These are phyloP conservation scores for Pulveroboletus sp. DNA, from an alignment of 768 basidiomycete genomes.

Conservation along the genomic window DNA sequence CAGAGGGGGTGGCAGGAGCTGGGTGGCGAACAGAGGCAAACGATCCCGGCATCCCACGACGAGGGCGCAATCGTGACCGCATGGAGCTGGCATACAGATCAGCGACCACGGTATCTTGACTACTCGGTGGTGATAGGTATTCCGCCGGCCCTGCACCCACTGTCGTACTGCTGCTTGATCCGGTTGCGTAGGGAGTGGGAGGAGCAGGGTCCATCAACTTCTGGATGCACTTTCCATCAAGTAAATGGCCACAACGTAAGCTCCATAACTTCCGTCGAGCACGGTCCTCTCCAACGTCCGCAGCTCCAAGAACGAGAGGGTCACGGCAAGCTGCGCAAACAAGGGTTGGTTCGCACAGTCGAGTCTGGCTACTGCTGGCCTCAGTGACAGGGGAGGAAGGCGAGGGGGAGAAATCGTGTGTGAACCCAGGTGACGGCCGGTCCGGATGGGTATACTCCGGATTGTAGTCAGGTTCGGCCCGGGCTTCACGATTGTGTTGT, in stretches of 20 bases:
- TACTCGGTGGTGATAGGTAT: slow-evolving; percentile 1
- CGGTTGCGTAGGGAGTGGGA: slow-evolving; percentile 4
- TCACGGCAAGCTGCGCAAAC: slow-evolving; percentile 69
- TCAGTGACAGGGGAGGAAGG: slow-evolving; percentile 31
- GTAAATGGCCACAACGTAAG: slow-evolving; percentile 72
- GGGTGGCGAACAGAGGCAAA: slow-evolving; percentile 1
- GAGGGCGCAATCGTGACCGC: slow-evolving; percentile 58
- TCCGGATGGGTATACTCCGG: slow-evolving; percentile 64
- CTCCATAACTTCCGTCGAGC: slow-evolving; percentile 59
- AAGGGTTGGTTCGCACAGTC: slow-evolving; percentile 40
- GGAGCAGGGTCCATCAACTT: slow-evolving; percentile 49
- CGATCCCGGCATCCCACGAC: slow-evolving; percentile 22
- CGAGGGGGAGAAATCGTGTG: slow-evolving; percentile 57
- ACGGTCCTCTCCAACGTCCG: slow-evolving; percentile 46
- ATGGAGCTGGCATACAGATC: slow-evolving; percentile 37
- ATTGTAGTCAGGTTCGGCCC: slow-evolving; percentile 45
- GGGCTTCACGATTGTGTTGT: slow-evolving; percentile 11
- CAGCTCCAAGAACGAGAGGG: slow-evolving; percentile 55
- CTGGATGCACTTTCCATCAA: slow-evolving; percentile 74
- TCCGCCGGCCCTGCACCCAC: slow-evolving; percentile 7
- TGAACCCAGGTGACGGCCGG: slow-evolving; percentile 58
- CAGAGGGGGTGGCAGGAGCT: slow-evolving; percentile 3
- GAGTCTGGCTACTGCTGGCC: slow-evolving; percentile 25
- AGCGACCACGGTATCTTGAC: slow-evolving; percentile 31
- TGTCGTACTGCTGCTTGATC: slow-evolving; percentile 11